Conservation (phyloP, 2,329 filamentous ascomycete species). For the Hypoxylon sp. region DNA sequence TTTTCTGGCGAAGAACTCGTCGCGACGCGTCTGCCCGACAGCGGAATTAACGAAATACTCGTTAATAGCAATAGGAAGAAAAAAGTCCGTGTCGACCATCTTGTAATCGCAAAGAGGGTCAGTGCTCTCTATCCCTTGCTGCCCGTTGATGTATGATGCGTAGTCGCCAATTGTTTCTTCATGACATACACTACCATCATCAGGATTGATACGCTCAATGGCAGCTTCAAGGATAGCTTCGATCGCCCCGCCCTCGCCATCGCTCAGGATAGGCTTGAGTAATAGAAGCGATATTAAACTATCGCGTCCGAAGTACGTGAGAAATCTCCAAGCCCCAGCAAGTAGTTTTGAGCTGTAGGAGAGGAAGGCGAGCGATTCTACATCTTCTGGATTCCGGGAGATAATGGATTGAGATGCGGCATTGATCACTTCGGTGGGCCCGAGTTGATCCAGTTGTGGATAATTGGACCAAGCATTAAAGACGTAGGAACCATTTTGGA, state of each 20-base stretch:
- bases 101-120: conserved; percentile 65
- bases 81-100: conserved; percentile 72
- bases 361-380: conserved; percentile 66
- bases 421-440: conserved; percentile 59
- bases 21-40: conserved; percentile 50
- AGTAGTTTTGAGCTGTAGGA: conserved; percentile 70
- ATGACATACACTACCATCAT: conserved; percentile 68
- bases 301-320: conserved; percentile 74
- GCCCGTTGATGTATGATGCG: conserved; percentile 65
- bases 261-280: conserved; percentile 64
- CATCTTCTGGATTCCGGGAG: conserved; percentile 54
- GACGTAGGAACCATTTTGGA: conserved; percentile 62
- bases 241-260: conserved; percentile 61
- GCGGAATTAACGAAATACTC: conserved; percentile 63
- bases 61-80: conserved; percentile 64
- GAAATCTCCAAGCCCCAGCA: conserved; percentile 71
- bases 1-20: conserved; percentile 51
- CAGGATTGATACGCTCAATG: conserved; percentile 66
- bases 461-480: conserved; percentile 70
- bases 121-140: conserved; percentile 61
- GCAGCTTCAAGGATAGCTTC: conserved; percentile 70
- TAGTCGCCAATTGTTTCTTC: conserved; percentile 74
- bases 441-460: conserved; percentile 65
- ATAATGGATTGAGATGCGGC: conserved; percentile 56
- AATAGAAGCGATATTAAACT: conserved; percentile 69